Conservation (phyloP, 148 eudicot genomes). For the Amaranthus hypochondriacus region DNA sequence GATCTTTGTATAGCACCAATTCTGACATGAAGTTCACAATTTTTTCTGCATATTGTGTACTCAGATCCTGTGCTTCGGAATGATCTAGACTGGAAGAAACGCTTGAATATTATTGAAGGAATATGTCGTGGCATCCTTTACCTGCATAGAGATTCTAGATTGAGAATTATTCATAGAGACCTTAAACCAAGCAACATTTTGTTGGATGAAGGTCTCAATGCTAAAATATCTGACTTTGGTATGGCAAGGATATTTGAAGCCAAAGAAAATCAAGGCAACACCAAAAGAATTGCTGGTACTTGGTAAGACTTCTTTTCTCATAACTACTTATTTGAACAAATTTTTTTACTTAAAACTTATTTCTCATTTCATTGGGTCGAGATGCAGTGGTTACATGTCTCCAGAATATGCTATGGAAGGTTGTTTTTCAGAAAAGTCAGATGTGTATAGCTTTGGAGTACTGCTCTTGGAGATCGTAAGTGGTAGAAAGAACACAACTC, state of each 20-base stretch:
- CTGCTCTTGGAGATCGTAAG: no score
- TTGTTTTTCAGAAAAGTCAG: no score
- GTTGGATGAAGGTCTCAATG: constrained; percentile 4
- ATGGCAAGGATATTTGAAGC: constrained; percentile 18
- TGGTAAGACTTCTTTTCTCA: constrained; percentile 1
- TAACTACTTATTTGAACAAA: not conserved
- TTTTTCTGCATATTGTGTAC: not conserved
- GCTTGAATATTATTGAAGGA: constrained; percentile 1
- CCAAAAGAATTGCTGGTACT: constrained; percentile 18
- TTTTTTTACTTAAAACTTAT: not conserved
- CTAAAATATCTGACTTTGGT: constrained; percentile 21
- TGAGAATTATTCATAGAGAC: no score
- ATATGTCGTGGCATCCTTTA: no score
- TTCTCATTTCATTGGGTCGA: not conserved
- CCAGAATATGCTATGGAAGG: no score
- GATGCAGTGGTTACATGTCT: no score
- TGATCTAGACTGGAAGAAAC: constrained; percentile 14
- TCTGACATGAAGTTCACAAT: not conserved
- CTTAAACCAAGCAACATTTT: no score
- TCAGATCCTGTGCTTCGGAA: constrained; percentile 9
- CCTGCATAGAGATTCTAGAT: no score
- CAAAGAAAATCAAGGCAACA: constrained; percentile 17
- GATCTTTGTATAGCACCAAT: not conserved
- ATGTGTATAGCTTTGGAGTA: no score
- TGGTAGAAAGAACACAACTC: no score